phyloP scores from a whole-genome alignment of 305 asterid genomes.

The Ajuga reptans region DNA sequence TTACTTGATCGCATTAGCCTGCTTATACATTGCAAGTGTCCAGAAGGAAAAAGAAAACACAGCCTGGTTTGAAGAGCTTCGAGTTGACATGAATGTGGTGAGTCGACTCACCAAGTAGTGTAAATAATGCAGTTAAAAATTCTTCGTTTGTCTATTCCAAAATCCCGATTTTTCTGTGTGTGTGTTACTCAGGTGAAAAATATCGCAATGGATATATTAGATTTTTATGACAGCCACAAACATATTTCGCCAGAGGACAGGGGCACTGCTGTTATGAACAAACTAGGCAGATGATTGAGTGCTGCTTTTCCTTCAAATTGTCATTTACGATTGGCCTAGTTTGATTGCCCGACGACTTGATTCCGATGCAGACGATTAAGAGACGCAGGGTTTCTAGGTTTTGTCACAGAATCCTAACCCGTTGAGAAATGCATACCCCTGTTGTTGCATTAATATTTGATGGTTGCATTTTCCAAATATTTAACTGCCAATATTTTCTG shows the following conservation, averaged over 20 bases:
- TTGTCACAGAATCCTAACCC: no score
- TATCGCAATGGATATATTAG: conserved; percentile 91
- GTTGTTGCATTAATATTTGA: no score
- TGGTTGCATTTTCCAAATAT: no score
- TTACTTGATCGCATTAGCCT: conserved; percentile 77
- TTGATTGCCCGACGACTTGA: neutral
- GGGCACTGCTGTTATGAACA: conserved; percentile 55
- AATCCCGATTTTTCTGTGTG: neutral
- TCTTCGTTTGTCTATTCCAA: no score
- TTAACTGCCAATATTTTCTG: no score
- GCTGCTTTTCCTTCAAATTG: neutral
- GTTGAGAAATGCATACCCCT: no score
- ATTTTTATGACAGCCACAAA: conserved; percentile 76
- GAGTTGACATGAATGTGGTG: conserved; percentile 88
- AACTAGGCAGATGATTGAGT: conserved; percentile 43
- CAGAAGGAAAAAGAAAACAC: conserved; percentile 82
- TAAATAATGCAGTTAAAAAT: no score
- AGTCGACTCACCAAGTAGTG: conserved; percentile 14
- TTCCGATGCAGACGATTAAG: no score
- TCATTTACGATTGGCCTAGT: neutral
- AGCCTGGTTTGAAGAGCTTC: conserved; percentile 98
- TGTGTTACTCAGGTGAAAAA: conserved; percentile 60
- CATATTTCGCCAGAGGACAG: conserved; percentile 59
- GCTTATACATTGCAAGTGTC: conserved; percentile 80
- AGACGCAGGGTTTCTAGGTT: no score